phyloP scores from a whole-genome alignment of 2,329 filamentous ascomycete genomes.

The Monosporascus sp. region DNA sequence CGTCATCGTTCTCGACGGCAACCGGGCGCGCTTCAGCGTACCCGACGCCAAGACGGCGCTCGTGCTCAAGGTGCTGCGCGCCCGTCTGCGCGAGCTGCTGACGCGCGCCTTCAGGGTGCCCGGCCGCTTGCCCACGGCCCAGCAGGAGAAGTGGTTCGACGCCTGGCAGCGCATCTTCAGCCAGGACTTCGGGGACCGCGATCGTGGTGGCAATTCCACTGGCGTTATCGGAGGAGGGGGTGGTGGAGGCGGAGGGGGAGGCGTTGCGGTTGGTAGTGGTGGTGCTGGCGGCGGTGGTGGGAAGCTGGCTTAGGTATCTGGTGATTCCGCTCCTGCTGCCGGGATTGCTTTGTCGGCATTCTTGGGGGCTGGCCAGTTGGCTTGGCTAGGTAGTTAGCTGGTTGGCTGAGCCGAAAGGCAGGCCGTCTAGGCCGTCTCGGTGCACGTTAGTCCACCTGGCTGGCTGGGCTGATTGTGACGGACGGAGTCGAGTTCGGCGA shows the following conservation, averaged over 20 bases:
- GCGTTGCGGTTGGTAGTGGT: background rate
- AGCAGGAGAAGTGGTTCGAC: conserved; percentile 70
- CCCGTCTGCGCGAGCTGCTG: conserved; percentile 70
- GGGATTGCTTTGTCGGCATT: no score
- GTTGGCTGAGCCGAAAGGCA: no score
- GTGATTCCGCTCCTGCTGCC: background rate
- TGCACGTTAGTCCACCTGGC: no score
- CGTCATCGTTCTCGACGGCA: conserved; percentile 80
- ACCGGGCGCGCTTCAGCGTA: conserved; percentile 76
- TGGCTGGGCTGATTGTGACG: no score
- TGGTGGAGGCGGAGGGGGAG: background rate
- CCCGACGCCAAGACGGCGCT: conserved; percentile 88
- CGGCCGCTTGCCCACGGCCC: conserved; percentile 56
- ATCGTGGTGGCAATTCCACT: background rate
- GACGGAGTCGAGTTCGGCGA: no score
- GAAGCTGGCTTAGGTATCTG: background rate
- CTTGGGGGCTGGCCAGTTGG: no score
- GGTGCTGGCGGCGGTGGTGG: background rate
- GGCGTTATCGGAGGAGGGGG: background rate
- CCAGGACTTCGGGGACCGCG: conserved; percentile 32
- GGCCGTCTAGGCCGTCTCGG: no score
- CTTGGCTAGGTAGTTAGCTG: no score
- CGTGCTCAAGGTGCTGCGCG: conserved; percentile 76
- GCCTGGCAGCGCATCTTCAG: conserved; percentile 68
- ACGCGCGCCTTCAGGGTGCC: conserved; percentile 65